These are phyloP conservation scores for Trichoderma cornu-damae DNA, from an alignment of 2,329 filamentous ascomycete species.

Conservation along the genomic window DNA sequence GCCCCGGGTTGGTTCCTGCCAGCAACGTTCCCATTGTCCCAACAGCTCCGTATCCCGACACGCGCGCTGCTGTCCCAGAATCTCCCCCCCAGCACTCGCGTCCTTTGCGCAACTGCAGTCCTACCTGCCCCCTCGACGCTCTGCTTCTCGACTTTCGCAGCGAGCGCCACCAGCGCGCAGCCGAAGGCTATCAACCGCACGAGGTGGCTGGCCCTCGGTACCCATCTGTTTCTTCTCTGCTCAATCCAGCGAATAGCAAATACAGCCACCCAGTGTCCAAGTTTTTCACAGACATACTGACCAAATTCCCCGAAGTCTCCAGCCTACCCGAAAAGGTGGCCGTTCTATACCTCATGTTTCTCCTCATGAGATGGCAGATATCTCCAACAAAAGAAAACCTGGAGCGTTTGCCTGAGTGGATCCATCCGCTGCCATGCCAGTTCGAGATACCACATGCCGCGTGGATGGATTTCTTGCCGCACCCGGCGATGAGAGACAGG, in stretches of 20 bases:
- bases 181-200: slow-evolving; percentile 57
- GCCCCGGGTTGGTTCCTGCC: slow-evolving; percentile 52
- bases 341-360: slow-evolving; percentile 80
- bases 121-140: slow-evolving; percentile 72
- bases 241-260: slow-evolving; percentile 61
- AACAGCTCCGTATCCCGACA: neutral
- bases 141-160: slow-evolving; percentile 76
- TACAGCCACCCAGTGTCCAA: slow-evolving; percentile 74
- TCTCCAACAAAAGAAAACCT: slow-evolving; percentile 74
- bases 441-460: slow-evolving; percentile 63
- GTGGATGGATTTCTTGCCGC: slow-evolving; percentile 81
- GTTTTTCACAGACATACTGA: slow-evolving; percentile 78
- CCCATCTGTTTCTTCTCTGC: slow-evolving; percentile 71
- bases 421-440: slow-evolving; percentile 62
- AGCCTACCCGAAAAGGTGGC: slow-evolving; percentile 78
- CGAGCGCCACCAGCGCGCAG: slow-evolving; percentile 60
- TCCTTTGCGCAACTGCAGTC: slow-evolving; percentile 54
- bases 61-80: neutral
- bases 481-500: slow-evolving; percentile 68
- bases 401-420: slow-evolving; percentile 68
- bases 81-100: slow-evolving; percentile 24
- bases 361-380: slow-evolving; percentile 81
- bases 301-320: slow-evolving; percentile 74
- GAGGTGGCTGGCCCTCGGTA: slow-evolving; percentile 72
- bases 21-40: neutral